These are phyloP conservation scores for Trichosanthes truncata DNA, from an alignment of 306 rosid genomes.

Conservation along the genomic window DNA sequence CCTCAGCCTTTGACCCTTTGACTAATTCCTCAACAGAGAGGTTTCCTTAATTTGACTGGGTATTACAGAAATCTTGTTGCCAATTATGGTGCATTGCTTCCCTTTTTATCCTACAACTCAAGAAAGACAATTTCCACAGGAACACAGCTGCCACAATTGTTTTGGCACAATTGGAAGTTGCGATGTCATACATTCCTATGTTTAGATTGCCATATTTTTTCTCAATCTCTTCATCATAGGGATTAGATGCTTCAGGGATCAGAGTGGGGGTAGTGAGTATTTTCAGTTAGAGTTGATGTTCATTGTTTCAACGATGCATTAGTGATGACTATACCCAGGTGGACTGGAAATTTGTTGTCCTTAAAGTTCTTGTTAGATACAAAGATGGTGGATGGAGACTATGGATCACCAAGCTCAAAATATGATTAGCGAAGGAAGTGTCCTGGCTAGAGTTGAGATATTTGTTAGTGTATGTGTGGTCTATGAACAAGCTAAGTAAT, in stretches of 20 bases:
- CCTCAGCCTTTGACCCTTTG: too few relatives aligned
- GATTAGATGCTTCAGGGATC: background rate
- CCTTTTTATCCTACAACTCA: background rate
- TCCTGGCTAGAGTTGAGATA: too few relatives aligned
- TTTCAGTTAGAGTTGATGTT: background rate
- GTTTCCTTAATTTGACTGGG: background rate
- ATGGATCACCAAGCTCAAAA: background rate
- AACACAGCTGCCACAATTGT: too few relatives aligned
- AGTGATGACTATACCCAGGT: background rate
- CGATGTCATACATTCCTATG: background rate
- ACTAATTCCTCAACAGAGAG: too few relatives aligned
- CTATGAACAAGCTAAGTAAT: too few relatives aligned
- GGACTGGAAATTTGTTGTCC: background rate
- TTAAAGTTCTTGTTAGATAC: background rate
- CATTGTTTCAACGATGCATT: background rate
- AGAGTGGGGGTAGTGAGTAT: background rate
- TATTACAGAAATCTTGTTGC: background rate
- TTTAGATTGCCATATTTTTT: background rate
- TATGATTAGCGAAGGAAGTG: too few relatives aligned
- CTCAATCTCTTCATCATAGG: background rate
- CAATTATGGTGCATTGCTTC: background rate
- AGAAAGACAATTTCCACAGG: background rate
- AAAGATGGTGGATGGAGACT: background rate
- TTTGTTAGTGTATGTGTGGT: too few relatives aligned
- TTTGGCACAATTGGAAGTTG: too few relatives aligned